A percentile compares a stretch with the other conserved stretches of the same genome.
These are phyloP conservation scores for Globisporangium emineosum DNA, from an alignment of 352 stramenopile genomes.

Conservation along the genomic window DNA sequence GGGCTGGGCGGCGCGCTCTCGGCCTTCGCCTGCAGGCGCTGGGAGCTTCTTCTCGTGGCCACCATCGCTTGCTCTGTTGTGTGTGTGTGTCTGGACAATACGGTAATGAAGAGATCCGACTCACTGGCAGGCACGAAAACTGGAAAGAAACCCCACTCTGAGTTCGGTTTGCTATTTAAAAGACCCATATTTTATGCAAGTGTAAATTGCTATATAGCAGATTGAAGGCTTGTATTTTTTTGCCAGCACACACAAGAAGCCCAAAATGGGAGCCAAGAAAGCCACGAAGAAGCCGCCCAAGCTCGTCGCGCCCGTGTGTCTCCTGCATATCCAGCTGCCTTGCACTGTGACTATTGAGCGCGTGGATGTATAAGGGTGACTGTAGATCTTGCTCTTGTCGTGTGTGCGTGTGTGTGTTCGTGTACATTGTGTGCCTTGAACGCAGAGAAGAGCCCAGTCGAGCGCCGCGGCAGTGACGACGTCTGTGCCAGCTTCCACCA, in stretches of 20 bases:
- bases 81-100: too few relatives aligned
- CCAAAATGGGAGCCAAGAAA: background rate
- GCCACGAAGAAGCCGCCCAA: background rate
- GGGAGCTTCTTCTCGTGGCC: conserved; percentile 54
- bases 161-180: background rate
- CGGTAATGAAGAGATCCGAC: too few relatives aligned
- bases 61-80: conserved; percentile 66
- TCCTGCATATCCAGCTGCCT: background rate
- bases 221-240: background rate
- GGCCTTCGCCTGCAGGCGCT: conserved; percentile 52
- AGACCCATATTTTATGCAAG: background rate
- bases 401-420: background rate
- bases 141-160: too few relatives aligned
- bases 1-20: conserved; percentile 12
- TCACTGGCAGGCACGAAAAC: too few relatives aligned
- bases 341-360: background rate
- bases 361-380: background rate
- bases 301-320: background rate
- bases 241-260: background rate
- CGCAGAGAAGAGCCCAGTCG: background rate
- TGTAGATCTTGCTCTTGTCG: background rate
- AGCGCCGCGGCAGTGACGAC: background rate
- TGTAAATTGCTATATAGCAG: background rate
- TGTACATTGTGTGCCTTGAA: background rate
- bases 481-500: background rate